phyloP scores from a whole-genome alignment of 352 stramenopile species.

The Globisporangium ultimum region DNA sequence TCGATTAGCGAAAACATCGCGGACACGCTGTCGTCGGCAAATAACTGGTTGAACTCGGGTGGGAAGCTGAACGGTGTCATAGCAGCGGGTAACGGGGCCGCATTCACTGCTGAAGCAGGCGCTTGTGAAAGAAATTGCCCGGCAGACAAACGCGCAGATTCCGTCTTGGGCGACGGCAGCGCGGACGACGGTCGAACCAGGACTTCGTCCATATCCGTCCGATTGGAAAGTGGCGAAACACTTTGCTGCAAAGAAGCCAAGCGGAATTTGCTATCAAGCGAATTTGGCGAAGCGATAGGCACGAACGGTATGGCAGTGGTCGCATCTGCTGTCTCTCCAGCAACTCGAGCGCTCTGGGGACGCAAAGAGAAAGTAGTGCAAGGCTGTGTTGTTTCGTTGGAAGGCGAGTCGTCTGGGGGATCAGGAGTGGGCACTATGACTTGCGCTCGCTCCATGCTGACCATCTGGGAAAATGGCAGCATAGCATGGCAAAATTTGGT shows the following conservation, averaged over 20 bases:
- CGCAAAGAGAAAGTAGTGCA: not conserved
- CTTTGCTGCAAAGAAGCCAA: conserved; percentile 15
- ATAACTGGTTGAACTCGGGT: conserved; percentile 30
- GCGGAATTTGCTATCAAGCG: conserved; percentile 21
- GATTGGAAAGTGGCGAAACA: not conserved
- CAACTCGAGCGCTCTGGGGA: not conserved
- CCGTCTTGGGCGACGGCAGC: not conserved
- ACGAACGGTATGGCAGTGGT: not conserved
- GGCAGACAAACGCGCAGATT: not conserved
- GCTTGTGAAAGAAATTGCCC: not conserved
- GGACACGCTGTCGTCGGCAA: conserved; percentile 24
- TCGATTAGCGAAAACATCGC: conserved; percentile 36
- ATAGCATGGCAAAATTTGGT: conserved; percentile 52
- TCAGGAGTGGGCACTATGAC: not conserved
- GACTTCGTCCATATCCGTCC: not conserved
- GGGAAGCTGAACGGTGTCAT: conserved; percentile 8
- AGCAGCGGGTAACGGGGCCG: not conserved
- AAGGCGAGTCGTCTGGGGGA: not conserved
- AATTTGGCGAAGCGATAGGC: not conserved
- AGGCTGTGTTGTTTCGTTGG: not conserved
- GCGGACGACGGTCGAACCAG: not conserved
- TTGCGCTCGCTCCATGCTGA: conserved; percentile 34
- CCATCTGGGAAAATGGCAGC: conserved; percentile 55
- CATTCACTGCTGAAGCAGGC: not conserved
- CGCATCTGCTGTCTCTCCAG: not conserved